Percentiles rank a stretch among this genome's conserved stretches.
These are phyloP conservation scores for Pythium volutum DNA, from an alignment of 352 stramenopile species.

Conservation along the genomic window DNA sequence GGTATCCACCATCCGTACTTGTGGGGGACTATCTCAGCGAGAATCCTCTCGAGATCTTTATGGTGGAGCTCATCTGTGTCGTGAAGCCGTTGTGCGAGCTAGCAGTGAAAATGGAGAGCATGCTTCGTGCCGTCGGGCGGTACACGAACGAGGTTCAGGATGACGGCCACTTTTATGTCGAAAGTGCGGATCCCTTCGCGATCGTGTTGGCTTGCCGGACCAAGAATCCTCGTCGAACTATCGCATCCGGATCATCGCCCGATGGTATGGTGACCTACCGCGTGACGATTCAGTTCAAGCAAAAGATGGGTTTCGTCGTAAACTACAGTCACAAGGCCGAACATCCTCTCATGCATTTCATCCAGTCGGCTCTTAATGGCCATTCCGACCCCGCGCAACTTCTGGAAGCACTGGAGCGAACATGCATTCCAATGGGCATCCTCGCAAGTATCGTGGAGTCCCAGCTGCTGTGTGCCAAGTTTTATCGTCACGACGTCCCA, in stretches of 20 bases:
- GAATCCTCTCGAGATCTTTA: conserved; percentile 84
- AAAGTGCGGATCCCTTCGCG: conserved; percentile 79
- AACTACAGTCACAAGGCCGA: conserved; percentile 87
- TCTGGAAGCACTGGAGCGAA: conserved; percentile 78
- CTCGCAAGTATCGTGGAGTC: conserved; percentile 78
- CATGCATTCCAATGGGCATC: conserved; percentile 81
- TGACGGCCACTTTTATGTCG: conserved; percentile 79
- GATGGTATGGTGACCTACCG: conserved; percentile 78
- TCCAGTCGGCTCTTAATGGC: conserved; percentile 79
- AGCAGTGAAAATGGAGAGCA: conserved; percentile 77
- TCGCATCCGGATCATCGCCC: conserved; percentile 64
- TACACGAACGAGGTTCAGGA: conserved; percentile 77
- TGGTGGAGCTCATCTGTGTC: conserved; percentile 85
- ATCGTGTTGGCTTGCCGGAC: conserved; percentile 75
- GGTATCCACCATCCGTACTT: conserved; percentile 65
- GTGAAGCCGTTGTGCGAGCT: conserved; percentile 85
- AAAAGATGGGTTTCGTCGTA: conserved; percentile 86
- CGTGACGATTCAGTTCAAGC: conserved; percentile 82
- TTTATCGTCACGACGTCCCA: conserved; percentile 63
- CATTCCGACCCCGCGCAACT: conserved; percentile 77
- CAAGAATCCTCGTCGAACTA: conserved; percentile 66
- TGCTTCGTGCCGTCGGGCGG: conserved; percentile 50
- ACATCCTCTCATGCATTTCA: conserved; percentile 83
- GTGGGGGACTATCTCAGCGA: conserved; percentile 74
- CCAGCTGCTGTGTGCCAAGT: conserved; percentile 82